Percentiles rank a stretch among this genome's conserved stretches.
Conservation (phyloP, 805 yeast genomes). For the Wickerhamiella alocasiicola region DNA sequence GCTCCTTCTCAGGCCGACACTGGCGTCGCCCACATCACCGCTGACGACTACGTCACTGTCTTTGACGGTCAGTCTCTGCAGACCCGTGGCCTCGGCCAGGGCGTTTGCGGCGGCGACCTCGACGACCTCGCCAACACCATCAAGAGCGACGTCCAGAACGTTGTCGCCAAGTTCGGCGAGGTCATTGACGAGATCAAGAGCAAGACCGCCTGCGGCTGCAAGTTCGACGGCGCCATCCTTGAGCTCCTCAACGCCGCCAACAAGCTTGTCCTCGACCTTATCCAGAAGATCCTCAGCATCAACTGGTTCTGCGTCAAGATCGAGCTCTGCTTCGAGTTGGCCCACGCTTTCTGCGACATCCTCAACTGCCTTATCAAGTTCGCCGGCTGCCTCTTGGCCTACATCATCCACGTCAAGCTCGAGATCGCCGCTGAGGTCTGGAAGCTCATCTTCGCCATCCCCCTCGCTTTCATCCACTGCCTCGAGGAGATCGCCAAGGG, state of each 20-base stretch:
- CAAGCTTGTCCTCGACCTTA: slow-evolving; percentile 1
- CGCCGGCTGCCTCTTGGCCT: background rate
- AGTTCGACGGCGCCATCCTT: background rate
- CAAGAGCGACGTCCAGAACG: slow-evolving; percentile 2
- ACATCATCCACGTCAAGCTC: slow-evolving; percentile 4
- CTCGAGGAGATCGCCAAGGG: slow-evolving; percentile 2
- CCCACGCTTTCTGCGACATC: background rate
- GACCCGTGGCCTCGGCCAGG: slow-evolving; percentile 2
- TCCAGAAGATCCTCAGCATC: slow-evolving; percentile 1
- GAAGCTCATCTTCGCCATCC: slow-evolving; percentile 4
- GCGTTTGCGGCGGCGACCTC: slow-evolving; percentile 3
- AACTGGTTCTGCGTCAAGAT: slow-evolving; percentile 7
- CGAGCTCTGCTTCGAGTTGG: background rate
- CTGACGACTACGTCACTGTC: background rate
- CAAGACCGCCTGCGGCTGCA: slow-evolving; percentile 4
- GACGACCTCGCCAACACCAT: background rate
- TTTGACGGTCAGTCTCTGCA: slow-evolving; percentile 1
- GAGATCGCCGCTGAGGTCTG: background rate
- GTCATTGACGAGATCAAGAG: background rate
- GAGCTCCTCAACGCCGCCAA: background rate
- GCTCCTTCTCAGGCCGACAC: slow-evolving; percentile 2
- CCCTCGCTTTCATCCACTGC: background rate
- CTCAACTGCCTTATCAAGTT: slow-evolving; percentile 4
- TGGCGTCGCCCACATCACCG: background rate
- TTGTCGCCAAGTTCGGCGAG: background rate